Conservation (phyloP, 2,329 filamentous ascomycete genomes). For the Phoma sp. region DNA sequence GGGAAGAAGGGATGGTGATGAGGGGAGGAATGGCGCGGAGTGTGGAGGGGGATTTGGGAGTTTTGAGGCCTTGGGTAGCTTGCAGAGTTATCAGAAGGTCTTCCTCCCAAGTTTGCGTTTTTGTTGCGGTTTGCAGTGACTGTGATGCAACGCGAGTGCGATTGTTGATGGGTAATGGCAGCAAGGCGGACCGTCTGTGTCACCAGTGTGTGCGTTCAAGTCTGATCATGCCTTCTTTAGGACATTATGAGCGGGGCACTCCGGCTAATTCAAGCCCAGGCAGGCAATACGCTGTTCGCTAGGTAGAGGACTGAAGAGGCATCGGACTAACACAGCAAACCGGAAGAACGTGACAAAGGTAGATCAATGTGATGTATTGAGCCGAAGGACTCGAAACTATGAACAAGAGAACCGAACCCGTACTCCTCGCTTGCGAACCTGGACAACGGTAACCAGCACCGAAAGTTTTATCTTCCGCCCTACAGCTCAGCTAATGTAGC, state of each 20-base stretch:
- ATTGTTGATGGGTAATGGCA: background rate
- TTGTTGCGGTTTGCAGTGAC: background rate
- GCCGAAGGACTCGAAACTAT: background rate
- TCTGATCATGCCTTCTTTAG: too few relatives aligned
- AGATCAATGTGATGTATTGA: background rate
- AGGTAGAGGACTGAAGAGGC: background rate
- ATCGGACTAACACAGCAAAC: background rate
- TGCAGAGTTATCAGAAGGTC: constrained; percentile 11
- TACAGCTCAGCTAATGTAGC: background rate
- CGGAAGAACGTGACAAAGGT: background rate
- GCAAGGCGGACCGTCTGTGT: too few relatives aligned
- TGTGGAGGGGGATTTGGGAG: constrained; percentile 5
- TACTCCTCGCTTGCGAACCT: background rate
- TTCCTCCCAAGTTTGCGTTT: constrained; percentile 17
- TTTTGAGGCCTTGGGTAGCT: constrained; percentile 23
- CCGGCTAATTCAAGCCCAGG: background rate
- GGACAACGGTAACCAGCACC: background rate
- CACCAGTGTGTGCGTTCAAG: too few relatives aligned
- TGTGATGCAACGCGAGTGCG: background rate
- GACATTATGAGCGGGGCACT: constrained; percentile 19
- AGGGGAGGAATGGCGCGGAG: background rate
- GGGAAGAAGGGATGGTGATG: background rate
- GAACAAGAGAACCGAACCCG: background rate
- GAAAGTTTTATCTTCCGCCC: background rate
- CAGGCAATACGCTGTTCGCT: background rate